Percentiles rank a stretch among this genome's conserved stretches.
These are phyloP conservation scores for Globisporangium alternatum DNA, from an alignment of 352 stramenopile species.

Conservation along the genomic window DNA sequence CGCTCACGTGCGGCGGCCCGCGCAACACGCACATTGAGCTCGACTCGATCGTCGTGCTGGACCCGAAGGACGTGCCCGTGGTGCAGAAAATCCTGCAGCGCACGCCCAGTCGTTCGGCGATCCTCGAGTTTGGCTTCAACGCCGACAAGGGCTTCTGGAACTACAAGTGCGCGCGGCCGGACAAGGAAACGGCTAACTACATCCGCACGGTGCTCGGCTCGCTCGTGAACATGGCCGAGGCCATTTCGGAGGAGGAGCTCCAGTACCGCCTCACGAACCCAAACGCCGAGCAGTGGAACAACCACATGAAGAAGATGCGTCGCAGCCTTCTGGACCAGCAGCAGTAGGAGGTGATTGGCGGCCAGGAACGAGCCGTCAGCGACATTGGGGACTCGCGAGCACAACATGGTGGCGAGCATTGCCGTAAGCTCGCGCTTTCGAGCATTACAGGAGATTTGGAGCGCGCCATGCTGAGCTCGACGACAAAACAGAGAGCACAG, in stretches of 20 bases:
- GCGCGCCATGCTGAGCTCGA: too few relatives aligned
- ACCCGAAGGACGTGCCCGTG: slow-evolving; percentile 66
- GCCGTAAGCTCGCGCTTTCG: too few relatives aligned
- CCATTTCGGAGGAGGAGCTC: slow-evolving; percentile 89
- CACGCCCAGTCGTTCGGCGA: slow-evolving; percentile 53
- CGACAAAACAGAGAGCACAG: slow-evolving; percentile 3
- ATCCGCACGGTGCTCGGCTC: slow-evolving; percentile 88
- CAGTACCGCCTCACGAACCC: slow-evolving; percentile 81
- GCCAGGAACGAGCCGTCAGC: not conserved
- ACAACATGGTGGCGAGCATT: not conserved
- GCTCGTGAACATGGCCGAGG: slow-evolving; percentile 90
- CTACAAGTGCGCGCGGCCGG: slow-evolving; percentile 84
- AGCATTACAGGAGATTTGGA: too few relatives aligned
- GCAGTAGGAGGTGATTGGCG: slow-evolving; percentile 13
- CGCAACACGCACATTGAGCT: slow-evolving; percentile 80
- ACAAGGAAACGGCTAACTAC: slow-evolving; percentile 90
- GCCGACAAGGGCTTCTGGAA: slow-evolving; percentile 87
- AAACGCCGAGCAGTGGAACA: slow-evolving; percentile 76
- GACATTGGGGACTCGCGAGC: not conserved
- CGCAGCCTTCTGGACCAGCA: slow-evolving; percentile 61
- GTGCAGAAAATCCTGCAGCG: slow-evolving; percentile 68
- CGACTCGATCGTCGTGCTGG: slow-evolving; percentile 76
- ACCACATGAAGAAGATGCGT: slow-evolving; percentile 80
- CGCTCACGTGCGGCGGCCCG: slow-evolving; percentile 69
- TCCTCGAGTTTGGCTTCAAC: slow-evolving; percentile 88